Percentiles rank a stretch among this genome's conserved stretches.
Conservation (phyloP, 345 rosid genomes). For the Conringia planisiliqua region DNA sequence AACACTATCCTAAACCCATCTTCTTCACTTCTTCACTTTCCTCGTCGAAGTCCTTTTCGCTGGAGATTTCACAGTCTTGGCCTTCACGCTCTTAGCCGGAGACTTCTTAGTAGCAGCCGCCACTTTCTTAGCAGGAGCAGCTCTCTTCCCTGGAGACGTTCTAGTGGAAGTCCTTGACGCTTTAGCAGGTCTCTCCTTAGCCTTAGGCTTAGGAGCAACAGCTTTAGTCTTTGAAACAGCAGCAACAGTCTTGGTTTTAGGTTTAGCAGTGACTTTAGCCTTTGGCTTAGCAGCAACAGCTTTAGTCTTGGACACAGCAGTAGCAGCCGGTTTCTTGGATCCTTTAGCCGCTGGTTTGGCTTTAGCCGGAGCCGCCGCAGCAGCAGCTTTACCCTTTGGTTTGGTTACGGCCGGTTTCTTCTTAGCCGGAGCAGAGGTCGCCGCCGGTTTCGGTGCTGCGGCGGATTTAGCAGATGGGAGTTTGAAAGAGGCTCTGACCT, state of each 20-base stretch:
- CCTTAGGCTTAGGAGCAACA: slow-evolving; percentile 47
- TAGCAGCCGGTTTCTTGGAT: slow-evolving; percentile 16
- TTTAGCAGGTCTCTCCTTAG: slow-evolving; percentile 61
- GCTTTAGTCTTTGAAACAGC: slow-evolving; percentile 41
- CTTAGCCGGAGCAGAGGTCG: slow-evolving; percentile 19
- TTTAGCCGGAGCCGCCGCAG: slow-evolving; percentile 12
- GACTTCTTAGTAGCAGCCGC: slow-evolving; percentile 40
- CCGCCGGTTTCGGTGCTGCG: slow-evolving; percentile 4
- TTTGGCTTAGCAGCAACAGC: background rate
- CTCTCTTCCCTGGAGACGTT: slow-evolving; percentile 59
- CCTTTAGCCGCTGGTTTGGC: slow-evolving; percentile 35
- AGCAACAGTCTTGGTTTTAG: slow-evolving; percentile 26
- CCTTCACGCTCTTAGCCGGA: slow-evolving; percentile 51
- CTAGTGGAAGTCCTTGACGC: slow-evolving; percentile 60
- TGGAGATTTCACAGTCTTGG: slow-evolving; percentile 53
- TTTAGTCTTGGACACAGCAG: background rate
- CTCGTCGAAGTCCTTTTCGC: slow-evolving; percentile 45
- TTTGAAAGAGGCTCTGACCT: slow-evolving; percentile 75
- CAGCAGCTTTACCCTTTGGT: slow-evolving; percentile 30
- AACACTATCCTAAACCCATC: slow-evolving; percentile 19
- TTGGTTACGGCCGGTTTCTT: slow-evolving; percentile 29
- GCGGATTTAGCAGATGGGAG: slow-evolving; percentile 44
- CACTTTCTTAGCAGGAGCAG: slow-evolving; percentile 47
- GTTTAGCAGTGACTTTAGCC: slow-evolving; percentile 32
- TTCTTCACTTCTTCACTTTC: slow-evolving; percentile 43